Evolutionary conservation across 192 early-diverging fungal genomes (phyloP), one percentile per base, ranked within the genome.

Genomic region (Backusella tuberculispora): DNA sequence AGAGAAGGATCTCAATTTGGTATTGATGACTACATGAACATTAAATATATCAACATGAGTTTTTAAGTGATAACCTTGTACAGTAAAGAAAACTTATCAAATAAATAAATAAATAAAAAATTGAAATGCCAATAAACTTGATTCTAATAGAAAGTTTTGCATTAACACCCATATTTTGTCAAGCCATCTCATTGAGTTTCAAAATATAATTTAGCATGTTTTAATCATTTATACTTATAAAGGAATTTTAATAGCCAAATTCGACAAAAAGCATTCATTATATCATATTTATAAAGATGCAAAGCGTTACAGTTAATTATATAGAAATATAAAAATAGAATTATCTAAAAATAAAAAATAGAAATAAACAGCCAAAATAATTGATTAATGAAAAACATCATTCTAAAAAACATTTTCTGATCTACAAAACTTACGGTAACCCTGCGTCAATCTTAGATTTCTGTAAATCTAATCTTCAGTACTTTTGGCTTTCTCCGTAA

Each of bases 1-100:
- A 83, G 93, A 29, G 93, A 93, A 81, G 92, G 92, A 43, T 47
- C 13, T 34, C n/a, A 69, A 70, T 56, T 63, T 8, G 71, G 71
- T 42, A 53, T 72, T 56, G 71, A 72, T 60, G 71, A 72, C 19
- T 72, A 72, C 14, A 72, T 72, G 48, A 56, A 72, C 14, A 53
- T 72, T 24, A 72, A 72, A 41, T 72, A 72, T 43, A 72, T 72
- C 38, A 56, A 53, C 17, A 72, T 72, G 71, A 53, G 71, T 46
- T 47, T 69, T 24, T 69, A 69, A 47, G 44, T n/a, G 26, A 43
- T 69, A 34, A 6, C 1, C 42, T 42, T 60, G 53, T 60, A 60
- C 10, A 60, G 10, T 60, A 60, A 60, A n/a, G 24, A 43, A 60
- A 60, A 2, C 12, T 26, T 26, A 56, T 56, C 53, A 56, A 53